Base-by-base conservation (phyloP, 2,329 filamentous ascomycete genomes). In the Xenoacremonium recifei region DNA sequence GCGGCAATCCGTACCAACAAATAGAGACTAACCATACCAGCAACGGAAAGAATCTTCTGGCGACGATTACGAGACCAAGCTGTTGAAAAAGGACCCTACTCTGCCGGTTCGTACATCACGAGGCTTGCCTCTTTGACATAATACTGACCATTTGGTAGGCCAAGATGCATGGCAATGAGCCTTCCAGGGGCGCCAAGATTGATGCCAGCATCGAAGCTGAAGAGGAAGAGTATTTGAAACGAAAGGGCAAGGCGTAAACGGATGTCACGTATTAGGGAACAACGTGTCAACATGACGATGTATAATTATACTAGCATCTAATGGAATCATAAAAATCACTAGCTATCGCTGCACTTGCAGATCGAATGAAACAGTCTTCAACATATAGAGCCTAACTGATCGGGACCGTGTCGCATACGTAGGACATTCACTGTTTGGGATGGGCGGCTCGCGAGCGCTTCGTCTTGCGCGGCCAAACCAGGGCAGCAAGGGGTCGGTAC, bases 131-230 rank as follows among this genome's bases (percentile, higher is more conserved):
- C 49, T 37, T 41, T 44, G 40, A 23, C 19, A 9, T 21, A n/a
- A 18, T 15, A 5, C 16, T 34, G 7, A 34, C 32, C 5, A 5
- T 9, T 34, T 20, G 11, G 7, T 32, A 77, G 79, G 85, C 85
- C 41, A 77, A 68, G 53, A 60, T 73, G 50, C 85, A 90, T 59
- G 85, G 85, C 46, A 89, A 89, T 61, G 75, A 89, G 67, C 86
- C 85, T 2, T 85, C 80, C 16, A 79, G 72, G 58, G 85, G 86
- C 15, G 86, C 85, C 18, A 78, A 85, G 72, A 75, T 89, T 43
- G 86, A 90, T 62, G 78, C 85, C 44, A 62, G 86, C 65, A 53
- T 90, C 35, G 70, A 77, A 58, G 77, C 79, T 4, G 85, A 89
- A 56, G 86, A 90, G 45, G 78, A 86, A 58, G 79, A 75, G 51